A percentile compares a stretch with the other conserved stretches of the same genome.
phyloP scores from a whole-genome alignment of 1,284 basidiomycete species.

The Irpex lacteus region DNA sequence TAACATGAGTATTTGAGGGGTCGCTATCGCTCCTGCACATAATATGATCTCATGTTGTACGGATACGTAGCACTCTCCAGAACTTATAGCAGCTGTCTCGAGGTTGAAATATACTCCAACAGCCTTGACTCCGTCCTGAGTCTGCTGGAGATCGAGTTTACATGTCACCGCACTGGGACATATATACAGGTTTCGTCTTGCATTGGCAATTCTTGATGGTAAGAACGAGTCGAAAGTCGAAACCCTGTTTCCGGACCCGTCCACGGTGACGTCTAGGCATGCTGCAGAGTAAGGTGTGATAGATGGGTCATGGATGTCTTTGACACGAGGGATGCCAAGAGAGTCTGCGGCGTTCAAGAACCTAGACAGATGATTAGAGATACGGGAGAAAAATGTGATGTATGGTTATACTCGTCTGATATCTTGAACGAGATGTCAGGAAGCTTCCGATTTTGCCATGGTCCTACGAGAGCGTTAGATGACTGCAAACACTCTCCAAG shows the following conservation, averaged over 20 bases:
- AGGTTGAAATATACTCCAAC: constrained; percentile 2
- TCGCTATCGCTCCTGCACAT: constrained; percentile 9
- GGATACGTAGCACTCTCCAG: neutral
- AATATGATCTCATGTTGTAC: constrained; percentile 1
- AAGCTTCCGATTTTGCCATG: constrained; percentile 6
- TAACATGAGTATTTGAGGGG: constrained; percentile 8
- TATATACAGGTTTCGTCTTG: constrained; percentile 9
- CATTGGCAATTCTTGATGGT: constrained; percentile 1
- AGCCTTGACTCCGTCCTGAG: neutral
- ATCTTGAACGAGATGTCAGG: constrained; percentile 7
- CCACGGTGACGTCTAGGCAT: constrained; percentile 8
- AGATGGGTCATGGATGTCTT: constrained; percentile 10
- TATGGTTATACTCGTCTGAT: neutral
- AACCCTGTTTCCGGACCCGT: constrained; percentile 5
- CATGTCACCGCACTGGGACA: constrained; percentile 10
- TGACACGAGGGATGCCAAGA: constrained; percentile 6
- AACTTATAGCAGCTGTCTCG: neutral
- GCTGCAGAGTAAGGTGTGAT: constrained; percentile 5
- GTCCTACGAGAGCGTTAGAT: neutral
- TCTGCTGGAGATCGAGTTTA: constrained; percentile 6
- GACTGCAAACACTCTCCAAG: no score
- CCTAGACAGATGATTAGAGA: neutral
- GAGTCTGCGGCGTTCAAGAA: constrained; percentile 7
- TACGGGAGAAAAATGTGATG: neutral
- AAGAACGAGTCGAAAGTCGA: constrained; percentile 16